Evolutionary conservation across 179 eudicot genomes (phyloP).

Genomic region (Silene noctiflora): DNA sequence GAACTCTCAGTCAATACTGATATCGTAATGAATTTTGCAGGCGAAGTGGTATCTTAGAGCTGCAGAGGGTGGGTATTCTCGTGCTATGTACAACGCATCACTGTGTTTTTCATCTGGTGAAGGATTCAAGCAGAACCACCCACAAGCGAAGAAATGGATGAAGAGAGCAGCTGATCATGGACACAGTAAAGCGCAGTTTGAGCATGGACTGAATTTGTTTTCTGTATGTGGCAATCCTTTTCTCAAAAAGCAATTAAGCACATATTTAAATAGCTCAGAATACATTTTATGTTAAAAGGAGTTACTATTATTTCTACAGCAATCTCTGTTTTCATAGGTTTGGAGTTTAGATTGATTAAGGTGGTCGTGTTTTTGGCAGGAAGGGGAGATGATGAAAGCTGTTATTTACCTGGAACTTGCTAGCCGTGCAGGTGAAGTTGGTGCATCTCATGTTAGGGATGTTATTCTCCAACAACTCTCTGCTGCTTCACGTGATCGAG

Average conservation of each 20-base stretch:
- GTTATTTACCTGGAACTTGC: constrained; percentile 85
- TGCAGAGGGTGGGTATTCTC: constrained; percentile 84
- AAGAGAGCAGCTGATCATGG: constrained; percentile 92
- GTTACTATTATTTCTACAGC: neutral
- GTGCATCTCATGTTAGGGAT: constrained; percentile 63
- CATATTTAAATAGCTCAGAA: too few relatives aligned
- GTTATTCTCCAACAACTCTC: constrained; percentile 61
- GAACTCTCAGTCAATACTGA: neutral
- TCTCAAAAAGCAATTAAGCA: neutral
- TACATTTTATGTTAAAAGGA: neutral
- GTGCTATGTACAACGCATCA: constrained; percentile 87
- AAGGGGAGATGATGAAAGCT: constrained; percentile 76
- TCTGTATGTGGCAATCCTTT: constrained; percentile 40
- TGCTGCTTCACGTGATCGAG: constrained; percentile 48
- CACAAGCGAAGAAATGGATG: constrained; percentile 91
- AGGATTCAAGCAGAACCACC: constrained; percentile 55
- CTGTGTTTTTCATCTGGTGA: constrained; percentile 75
- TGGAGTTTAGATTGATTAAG: constrained; percentile 1
- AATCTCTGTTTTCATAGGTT: constrained; percentile 9
- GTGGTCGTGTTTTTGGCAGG: constrained; percentile 43
- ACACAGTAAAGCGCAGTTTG: constrained; percentile 84
- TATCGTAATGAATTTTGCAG: constrained; percentile 37
- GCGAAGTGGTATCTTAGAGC: constrained; percentile 81
- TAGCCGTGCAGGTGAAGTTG: constrained; percentile 68
- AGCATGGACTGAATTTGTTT: constrained; percentile 71